Base-by-base conservation (phyloP, 2,329 filamentous ascomycete species). In the Dactylellina sp. region DNA sequence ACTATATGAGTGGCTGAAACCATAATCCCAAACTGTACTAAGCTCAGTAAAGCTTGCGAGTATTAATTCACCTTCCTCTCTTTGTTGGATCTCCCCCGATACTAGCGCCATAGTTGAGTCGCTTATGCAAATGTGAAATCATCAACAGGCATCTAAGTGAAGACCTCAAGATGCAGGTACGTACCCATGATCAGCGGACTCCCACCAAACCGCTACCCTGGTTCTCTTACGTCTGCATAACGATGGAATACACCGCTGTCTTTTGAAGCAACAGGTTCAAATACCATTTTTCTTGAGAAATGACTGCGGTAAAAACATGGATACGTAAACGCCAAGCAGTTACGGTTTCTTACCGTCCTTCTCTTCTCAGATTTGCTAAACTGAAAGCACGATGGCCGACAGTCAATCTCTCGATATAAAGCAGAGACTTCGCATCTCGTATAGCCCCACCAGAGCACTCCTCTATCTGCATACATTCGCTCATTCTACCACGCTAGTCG, bases 401-500 rank as follows among this genome's bases (percentile, higher is more conserved):
- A 18, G 40, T 22, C 4, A 7, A 9, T 16, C 28, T 12, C 20
- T 46, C 39, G 14, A 18, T 40, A 20, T n/a, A 20, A 1, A 11
- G 46, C 37, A 44, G 35, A 64, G 46, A 55, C 20, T 32, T 12
- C 20, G 4, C 22, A 32, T 39, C 12, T 20, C 18, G 2, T 6
- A 18, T 42, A 32, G 7, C 56, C 11, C 44, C 11, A 14, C 12
- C 11, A 37, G 20, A 16, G 14, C 44, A 50, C n/a, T 16, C 24
- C 20, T 12, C 20, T 37, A 25, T 24, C 40, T 40, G 16, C n/a
- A 12, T 59, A 14, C 22, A 22, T 18, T 52, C 62, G 22, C 49
- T 53, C 18, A 12, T 18, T 9, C 22, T 20, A 57, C 50, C 66
- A 52, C 66, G 66, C 66, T 60, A 63, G 66, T 52, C 66, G 66